A percentile compares a stretch with the other conserved stretches of the same genome.
Conservation (phyloP, 371 early-diverging fungal genomes). For the Mortierella sp. region DNA sequence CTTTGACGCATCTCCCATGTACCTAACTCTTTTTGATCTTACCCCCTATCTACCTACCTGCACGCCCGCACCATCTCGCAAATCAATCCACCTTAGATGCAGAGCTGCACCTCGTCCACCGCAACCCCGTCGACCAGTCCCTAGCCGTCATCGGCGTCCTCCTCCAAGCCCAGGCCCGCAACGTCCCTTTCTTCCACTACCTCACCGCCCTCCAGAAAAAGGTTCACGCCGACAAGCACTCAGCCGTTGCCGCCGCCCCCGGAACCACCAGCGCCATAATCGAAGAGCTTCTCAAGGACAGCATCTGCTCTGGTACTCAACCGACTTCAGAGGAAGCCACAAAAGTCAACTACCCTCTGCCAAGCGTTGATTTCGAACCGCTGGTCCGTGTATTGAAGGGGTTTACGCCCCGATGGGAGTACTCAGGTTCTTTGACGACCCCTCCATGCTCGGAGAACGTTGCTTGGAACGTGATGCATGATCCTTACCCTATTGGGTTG, state of each 20-base stretch:
- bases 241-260: not conserved
- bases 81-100: slow-evolving; percentile 22
- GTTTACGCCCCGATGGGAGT: slow-evolving; percentile 32
- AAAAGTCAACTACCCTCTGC: not conserved
- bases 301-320: not conserved
- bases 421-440: slow-evolving; percentile 60
- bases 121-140: slow-evolving; percentile 5
- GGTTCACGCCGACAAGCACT: not conserved
- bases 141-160: slow-evolving; percentile 56
- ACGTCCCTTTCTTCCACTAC: slow-evolving; percentile 26
- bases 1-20: not conserved
- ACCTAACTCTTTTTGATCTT: not conserved
- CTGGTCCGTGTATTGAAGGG: slow-evolving; percentile 10
- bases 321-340: not conserved
- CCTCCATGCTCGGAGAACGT: slow-evolving; percentile 64
- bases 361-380: slow-evolving; percentile 25
- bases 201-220: slow-evolving; percentile 16
- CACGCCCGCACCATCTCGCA: not conserved
- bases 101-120: slow-evolving; percentile 63
- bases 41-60: not conserved
- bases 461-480: slow-evolving; percentile 55
- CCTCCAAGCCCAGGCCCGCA: slow-evolving; percentile 26
- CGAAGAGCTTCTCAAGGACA: not conserved
- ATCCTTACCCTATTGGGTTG: slow-evolving; percentile 30
- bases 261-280: not conserved